phyloP scores from a whole-genome alignment of 805 yeast genomes.

The Yarrowia porcina region DNA sequence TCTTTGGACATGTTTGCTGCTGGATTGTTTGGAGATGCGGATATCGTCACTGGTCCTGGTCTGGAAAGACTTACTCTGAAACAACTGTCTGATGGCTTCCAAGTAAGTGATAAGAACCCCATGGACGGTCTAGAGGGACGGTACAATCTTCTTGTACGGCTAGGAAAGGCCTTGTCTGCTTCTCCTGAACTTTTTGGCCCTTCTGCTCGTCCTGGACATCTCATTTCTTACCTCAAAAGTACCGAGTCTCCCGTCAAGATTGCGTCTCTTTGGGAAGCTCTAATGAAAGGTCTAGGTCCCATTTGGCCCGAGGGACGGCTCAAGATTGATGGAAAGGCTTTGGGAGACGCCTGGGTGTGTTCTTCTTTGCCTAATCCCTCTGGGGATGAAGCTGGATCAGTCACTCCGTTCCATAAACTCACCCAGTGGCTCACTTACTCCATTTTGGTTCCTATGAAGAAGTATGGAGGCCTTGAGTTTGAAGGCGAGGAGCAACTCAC shows the following conservation, averaged over 20 bases:
- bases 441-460: slow-evolving; percentile 50
- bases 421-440: slow-evolving; percentile 70
- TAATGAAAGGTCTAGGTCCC: slow-evolving; percentile 54
- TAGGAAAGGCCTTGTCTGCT: slow-evolving; percentile 48
- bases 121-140: slow-evolving; percentile 57
- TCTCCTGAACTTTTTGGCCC: slow-evolving; percentile 47
- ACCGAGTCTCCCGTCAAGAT: slow-evolving; percentile 37
- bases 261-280: slow-evolving; percentile 50
- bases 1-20: slow-evolving; percentile 51
- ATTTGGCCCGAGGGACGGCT: slow-evolving; percentile 65
- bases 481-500: slow-evolving; percentile 46
- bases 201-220: slow-evolving; percentile 51
- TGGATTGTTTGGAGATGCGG: slow-evolving; percentile 45
- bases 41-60: slow-evolving; percentile 33
- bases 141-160: slow-evolving; percentile 44
- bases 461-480: slow-evolving; percentile 44
- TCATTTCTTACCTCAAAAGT: slow-evolving; percentile 46
- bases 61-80: slow-evolving; percentile 37
- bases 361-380: slow-evolving; percentile 33
- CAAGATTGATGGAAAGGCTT: slow-evolving; percentile 47
- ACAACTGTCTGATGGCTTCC: slow-evolving; percentile 46
- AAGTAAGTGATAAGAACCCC: slow-evolving; percentile 48
- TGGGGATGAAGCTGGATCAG: slow-evolving; percentile 42
- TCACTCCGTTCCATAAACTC: slow-evolving; percentile 62
- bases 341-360: slow-evolving; percentile 62